Evolutionary conservation across 768 basidiomycete species (phyloP), one percentile per base, ranked within the genome.

Genomic region (Calocera viscosa): DNA sequence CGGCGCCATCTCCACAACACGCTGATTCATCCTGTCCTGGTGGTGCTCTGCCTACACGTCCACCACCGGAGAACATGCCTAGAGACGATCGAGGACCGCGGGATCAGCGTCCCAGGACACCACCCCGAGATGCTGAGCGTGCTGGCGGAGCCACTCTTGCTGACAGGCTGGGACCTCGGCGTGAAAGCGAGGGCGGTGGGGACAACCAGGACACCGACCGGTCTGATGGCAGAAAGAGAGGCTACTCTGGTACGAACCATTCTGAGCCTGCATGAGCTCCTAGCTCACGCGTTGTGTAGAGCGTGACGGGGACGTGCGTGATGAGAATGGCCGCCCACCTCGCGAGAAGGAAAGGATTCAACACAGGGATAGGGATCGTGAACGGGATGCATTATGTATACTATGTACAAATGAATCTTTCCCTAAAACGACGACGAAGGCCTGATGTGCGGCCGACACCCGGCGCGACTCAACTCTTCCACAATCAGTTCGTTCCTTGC

Each of bases 261-360:
- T n/a, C n/a, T n/a, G n/a, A n/a, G n/a, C n/a, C n/a, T n/a, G n/a
- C n/a, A n/a, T n/a, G n/a, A n/a, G n/a, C n/a, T n/a, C n/a, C n/a
- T n/a, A n/a, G 19, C 30, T 26, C 24, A 47, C 43, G 7, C 41
- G 2, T 17, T 41, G 40, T 16, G 65, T 34, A 12, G 33, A 22
- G 17, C 41, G 65, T 49, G 34, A 19, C 43, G 41, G n/a, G 43
- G 53, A 60, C 30, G 53, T 7, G 30, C 53, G 77, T 32, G 79
- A 81, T 33, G 74, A 80, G 49, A 80, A 79, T n/a, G n/a, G n/a
- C 19, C 71, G 73, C 24, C 69, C 70, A 63, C 75, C 75, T 53
- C 67, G 75, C 63, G 78, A 82, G 66, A 77, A 79, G 64, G 80
- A 82, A 32, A 75, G n/a, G n/a, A n/a, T n/a, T n/a, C n/a, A n/a